These are phyloP conservation scores for Colletotrichum plurivorum DNA, from an alignment of 2,329 filamentous ascomycete species.

Conservation along the genomic window DNA sequence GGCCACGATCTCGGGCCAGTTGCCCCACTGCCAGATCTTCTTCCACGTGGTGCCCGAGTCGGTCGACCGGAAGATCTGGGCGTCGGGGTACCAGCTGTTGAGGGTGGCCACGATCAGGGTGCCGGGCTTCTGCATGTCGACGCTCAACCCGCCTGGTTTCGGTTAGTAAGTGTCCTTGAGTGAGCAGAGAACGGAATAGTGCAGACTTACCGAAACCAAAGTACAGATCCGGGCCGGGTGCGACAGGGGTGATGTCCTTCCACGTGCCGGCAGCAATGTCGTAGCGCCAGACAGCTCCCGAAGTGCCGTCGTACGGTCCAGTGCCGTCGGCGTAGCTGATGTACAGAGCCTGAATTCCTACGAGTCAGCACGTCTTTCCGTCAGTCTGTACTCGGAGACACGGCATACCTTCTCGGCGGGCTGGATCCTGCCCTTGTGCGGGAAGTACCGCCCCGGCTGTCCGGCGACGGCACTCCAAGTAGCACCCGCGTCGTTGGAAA, in stretches of 20 bases:
- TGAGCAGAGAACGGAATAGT: rapidly evolving
- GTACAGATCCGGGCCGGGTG: slow-evolving; percentile 57
- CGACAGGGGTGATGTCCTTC: slow-evolving; percentile 70
- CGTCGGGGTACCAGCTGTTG: slow-evolving; percentile 74
- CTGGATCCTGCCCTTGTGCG: slow-evolving; percentile 68
- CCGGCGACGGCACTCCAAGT: slow-evolving; percentile 65
- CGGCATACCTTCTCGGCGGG: slow-evolving; percentile 64
- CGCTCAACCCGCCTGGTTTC: slow-evolving; percentile 56
- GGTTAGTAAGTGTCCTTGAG: background rate
- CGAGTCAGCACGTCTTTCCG: slow-evolving; percentile 52
- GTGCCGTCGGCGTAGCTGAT: slow-evolving; percentile 68
- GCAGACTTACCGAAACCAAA: slow-evolving; percentile 64
- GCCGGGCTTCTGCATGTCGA: slow-evolving; percentile 68
- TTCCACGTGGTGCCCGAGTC: slow-evolving; percentile 70
- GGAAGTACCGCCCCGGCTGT: slow-evolving; percentile 66
- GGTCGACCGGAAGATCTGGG: slow-evolving; percentile 67
- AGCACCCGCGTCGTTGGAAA: slow-evolving; percentile 66
- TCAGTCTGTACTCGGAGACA: slow-evolving; percentile 56
- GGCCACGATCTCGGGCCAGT: slow-evolving; percentile 59
- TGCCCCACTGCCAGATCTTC: slow-evolving; percentile 65
- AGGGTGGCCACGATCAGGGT: slow-evolving; percentile 69
- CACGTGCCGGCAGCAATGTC: slow-evolving; percentile 63
- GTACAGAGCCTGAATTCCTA: slow-evolving; percentile 57
- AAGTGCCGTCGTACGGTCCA: slow-evolving; percentile 70
- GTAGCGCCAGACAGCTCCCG: slow-evolving; percentile 69